Evolutionary conservation across 805 yeast species (phyloP).

Genomic region (Monosporozyma aerobia): DNA sequence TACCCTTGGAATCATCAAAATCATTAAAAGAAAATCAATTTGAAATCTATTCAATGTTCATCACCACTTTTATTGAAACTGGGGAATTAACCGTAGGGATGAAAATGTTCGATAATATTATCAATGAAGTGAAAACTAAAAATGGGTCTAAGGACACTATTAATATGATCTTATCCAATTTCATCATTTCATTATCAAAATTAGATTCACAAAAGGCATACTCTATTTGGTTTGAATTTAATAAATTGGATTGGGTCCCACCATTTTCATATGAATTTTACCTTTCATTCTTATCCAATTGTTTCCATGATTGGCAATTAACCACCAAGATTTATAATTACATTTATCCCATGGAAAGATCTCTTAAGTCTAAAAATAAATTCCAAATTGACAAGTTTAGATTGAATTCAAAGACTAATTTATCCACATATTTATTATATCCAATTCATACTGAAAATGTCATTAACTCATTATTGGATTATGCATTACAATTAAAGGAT

Average conservation of each 20-base stretch:
- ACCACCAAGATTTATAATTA: conserved; percentile 31
- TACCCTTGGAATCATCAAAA: conserved; percentile 5
- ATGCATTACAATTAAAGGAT: conserved; percentile 24
- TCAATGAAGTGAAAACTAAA: conserved; percentile 36
- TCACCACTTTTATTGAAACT: conserved; percentile 44
- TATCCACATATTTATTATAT: conserved; percentile 17
- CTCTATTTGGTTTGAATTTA: conserved; percentile 31
- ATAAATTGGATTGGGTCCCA: conserved; percentile 33
- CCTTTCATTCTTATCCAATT: conserved; percentile 27
- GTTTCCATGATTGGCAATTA: conserved; percentile 28
- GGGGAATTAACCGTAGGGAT: conserved; percentile 45
- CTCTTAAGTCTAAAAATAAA: conserved; percentile 2
- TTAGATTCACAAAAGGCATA: conserved; percentile 29
- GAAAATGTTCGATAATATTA: conserved; percentile 45
- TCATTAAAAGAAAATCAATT: conserved; percentile 33
- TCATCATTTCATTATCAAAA: conserved; percentile 33
- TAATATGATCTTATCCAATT: conserved; percentile 36
- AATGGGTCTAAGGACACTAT: conserved; percentile 30
- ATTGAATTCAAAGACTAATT: background rate
- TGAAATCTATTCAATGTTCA: conserved; percentile 41
- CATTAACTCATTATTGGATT: conserved; percentile 20
- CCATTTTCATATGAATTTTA: conserved; percentile 35
- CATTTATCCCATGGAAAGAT: conserved; percentile 30
- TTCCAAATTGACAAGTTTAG: background rate
- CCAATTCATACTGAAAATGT: conserved; percentile 20